Evolutionary conservation across 495 filamentous ascomycete genomes (phyloP), one percentile per base, ranked within the genome.

Genomic region (Astrocystis sublimbata): DNA sequence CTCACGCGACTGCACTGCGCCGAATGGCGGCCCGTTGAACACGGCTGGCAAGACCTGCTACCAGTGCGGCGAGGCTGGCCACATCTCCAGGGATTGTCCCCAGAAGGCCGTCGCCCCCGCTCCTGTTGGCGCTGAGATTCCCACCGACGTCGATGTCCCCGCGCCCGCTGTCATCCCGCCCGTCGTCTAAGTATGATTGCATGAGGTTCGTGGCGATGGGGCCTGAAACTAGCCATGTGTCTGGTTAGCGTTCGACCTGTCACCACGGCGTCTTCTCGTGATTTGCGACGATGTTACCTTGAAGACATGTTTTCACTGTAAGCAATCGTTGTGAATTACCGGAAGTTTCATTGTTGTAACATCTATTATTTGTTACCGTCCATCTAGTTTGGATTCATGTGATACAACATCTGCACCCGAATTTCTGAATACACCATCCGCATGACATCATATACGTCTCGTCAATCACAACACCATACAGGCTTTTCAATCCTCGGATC

Each of bases 21-120:
- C 96, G 57, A 97, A 97, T 75, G 96, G 96, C 47, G 96, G 96
- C 21, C 92, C 93, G 35, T 83, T 98, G 66, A 96, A 92, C 84
- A 92, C 91, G 65, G 92, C 90, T 63, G 93, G 93, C 69, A 98
- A 97, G 86, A 96, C 92, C 62, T 99, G 96, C 86, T 99, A 99
- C 82, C 89, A 92, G 74, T 99, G 96, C 74, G 90, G 92, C 59
- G 88, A 97, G 79, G 85, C 90, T 45, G 94, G 96, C 23, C 96
- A 99, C 79, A 99, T 98, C 75, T 96, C 91, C 47, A 89, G 92
- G 52, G 93, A 98, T 58, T 98, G 93, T 81, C 86, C 92, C 24
- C 84, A 92, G 74, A 80, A 79, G 73, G 73, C 69, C 68, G 31
- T 12, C 6, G 67, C 70, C 52, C 65, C 76, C 58, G 81, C 38